Conservation (phyloP, 352 stramenopile genomes). For the Phytopythium chamaehyphon region DNA sequence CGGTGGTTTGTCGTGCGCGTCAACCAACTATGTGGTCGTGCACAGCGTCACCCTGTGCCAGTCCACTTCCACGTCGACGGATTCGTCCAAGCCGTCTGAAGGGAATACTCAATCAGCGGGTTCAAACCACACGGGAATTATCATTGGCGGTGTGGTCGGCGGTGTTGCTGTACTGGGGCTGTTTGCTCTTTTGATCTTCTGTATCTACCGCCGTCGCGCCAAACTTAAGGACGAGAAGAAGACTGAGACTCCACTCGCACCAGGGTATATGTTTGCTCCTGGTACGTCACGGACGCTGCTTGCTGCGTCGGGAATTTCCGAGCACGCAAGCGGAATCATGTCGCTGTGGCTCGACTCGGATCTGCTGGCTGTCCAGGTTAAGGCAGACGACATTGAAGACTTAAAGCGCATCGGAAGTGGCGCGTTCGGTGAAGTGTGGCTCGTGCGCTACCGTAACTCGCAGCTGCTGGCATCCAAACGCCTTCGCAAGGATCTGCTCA, state of each 20-base stretch:
- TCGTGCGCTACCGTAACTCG: constrained; percentile 33
- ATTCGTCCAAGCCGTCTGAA: constrained; percentile 5
- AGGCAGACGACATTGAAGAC: constrained; percentile 36
- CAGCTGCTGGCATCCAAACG: constrained; percentile 37
- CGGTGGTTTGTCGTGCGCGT: neutral
- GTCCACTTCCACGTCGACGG: neutral
- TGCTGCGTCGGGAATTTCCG: neutral
- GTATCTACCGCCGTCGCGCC: constrained; percentile 16
- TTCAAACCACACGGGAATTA: constrained; percentile 10
- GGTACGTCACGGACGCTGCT: neutral
- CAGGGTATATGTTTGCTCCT: neutral
- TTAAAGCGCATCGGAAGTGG: constrained; percentile 28
- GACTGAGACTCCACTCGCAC: neutral
- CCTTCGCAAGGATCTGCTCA: constrained; percentile 28
- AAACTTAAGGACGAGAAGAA: constrained; percentile 4
- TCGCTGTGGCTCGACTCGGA: constrained; percentile 33
- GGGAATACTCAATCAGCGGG: neutral
- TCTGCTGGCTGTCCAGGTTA: constrained; percentile 31
- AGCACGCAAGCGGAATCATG: constrained; percentile 4
- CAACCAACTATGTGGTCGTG: neutral
- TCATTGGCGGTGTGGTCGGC: constrained; percentile 7
- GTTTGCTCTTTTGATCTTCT: constrained; percentile 6
- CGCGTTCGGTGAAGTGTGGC: constrained; percentile 27
- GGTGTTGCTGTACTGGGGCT: constrained; percentile 3
- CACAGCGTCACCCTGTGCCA: constrained; percentile 4